Conservation (phyloP, 805 yeast species). For the Wickerhamiella occidentalis region DNA sequence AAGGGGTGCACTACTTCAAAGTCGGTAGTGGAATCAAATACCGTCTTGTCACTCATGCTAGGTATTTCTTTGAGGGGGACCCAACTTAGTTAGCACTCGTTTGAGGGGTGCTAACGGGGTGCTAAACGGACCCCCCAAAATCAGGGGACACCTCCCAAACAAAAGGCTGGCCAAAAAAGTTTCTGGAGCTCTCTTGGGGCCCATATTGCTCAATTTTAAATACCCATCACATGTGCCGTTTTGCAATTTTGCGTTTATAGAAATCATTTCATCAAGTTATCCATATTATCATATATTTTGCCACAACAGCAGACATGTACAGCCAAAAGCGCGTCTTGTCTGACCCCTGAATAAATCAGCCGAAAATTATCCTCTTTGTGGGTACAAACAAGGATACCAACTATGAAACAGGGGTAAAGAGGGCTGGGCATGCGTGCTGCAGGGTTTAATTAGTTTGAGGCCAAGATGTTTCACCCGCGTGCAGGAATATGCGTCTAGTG, state of each 20-base stretch:
- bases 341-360: background rate
- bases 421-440: background rate
- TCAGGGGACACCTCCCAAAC: no score
- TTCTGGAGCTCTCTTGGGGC: background rate
- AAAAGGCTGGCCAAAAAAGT: no score
- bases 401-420: slow-evolving; percentile 1
- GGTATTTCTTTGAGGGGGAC: background rate
- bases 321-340: background rate
- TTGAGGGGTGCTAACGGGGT: slow-evolving; percentile 1
- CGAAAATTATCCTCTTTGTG: background rate
- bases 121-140: no score
- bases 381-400: background rate
- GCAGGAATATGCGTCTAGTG: background rate
- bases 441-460: background rate
- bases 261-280: no score
- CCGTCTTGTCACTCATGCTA: slow-evolving; percentile 31
- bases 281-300: background rate
- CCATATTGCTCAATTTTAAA: no score
- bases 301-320: background rate
- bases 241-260: no score
- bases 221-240: no score
- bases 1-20: slow-evolving; percentile 80
- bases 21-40: slow-evolving; percentile 39
- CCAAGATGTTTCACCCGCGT: background rate
- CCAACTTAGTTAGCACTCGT: background rate